Base-by-base conservation (phyloP, 257 asterid species). In the Rhazya stricta region DNA sequence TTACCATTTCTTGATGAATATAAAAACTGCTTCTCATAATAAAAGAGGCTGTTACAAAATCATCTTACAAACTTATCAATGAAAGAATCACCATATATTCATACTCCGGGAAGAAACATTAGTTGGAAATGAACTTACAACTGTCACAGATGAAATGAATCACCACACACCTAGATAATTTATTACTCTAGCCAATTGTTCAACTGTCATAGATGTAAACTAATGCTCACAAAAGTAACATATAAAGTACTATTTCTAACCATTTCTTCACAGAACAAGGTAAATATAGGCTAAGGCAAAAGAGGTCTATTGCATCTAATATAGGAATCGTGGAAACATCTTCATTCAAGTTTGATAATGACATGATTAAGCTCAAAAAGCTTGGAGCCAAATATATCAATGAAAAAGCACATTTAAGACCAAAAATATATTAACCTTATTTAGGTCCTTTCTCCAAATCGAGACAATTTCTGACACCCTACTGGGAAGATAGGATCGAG, bases 401-500 rank as follows among this genome's bases (percentile, higher is more conserved):
- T 3, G 30, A 29, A 63, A 41, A 45, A 65, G 57, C 41, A 78
- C 60, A 41, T n/a, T n/a, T 54, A 66, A 25, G 74, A 23, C 18
- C 66, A 58, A 39, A 63, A 56, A 70, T 41, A 63, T 48, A 65
- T 34, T 68, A 65, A 93, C 99, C 99, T 95, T 95, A 75, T 81
- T 86, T 73, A 95, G 96, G 88, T 95, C 99, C 88, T 83, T 89
- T 79, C 93, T 89, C 99, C 99, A 95, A 69, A 95, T 90, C 66
- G 88, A 85, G 56, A 92, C 99, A 56, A 95, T 89, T 84, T 95
- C 96, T 53, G 99, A 89, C 76, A 95, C 99, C 86, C 91, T 95
- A 87, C 96, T 92, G 34, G 99, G 99, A 76, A 95, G 97, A 86
- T 95, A 95, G 57, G 99, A 95, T 81, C 99, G 92, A 51, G 99